Percentiles rank a stretch among this genome's conserved stretches.
Evolutionary conservation across 2,329 filamentous ascomycete genomes (phyloP).

Genomic region (Fusarium setosum): DNA sequence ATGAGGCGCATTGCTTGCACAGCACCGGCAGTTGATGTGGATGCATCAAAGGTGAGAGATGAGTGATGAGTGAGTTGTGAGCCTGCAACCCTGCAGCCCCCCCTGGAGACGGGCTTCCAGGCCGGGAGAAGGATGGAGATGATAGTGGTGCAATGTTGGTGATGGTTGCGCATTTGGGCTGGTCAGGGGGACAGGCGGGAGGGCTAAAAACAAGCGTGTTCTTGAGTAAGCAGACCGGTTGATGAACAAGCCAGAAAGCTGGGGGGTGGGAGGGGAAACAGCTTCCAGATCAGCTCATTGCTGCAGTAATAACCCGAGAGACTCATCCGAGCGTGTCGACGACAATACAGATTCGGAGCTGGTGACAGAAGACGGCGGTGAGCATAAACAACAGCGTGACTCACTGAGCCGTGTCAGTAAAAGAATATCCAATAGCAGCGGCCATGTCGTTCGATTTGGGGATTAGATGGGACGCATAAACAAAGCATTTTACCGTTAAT

Average conservation of each 20-base stretch:
- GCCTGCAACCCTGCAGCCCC: conserved; percentile 24
- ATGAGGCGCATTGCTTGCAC: conserved; percentile 14
- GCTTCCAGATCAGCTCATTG: conserved; percentile 35
- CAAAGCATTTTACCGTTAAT: conserved; percentile 15
- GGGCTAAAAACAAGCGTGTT: conserved; percentile 12
- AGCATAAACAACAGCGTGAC: conserved; percentile 22
- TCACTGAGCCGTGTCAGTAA: conserved; percentile 17
- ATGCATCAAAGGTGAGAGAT: conserved; percentile 13
- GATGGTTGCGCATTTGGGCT: conserved; percentile 16
- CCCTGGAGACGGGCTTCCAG: conserved; percentile 13
- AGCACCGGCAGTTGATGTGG: conserved; percentile 36
- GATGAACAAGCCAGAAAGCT: conserved; percentile 14
- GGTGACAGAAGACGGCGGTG: conserved; percentile 26
- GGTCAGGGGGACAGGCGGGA: conserved; percentile 26
- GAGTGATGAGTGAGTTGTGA: background rate
- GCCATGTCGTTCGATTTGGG: conserved; percentile 17
- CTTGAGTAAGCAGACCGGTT: conserved; percentile 9
- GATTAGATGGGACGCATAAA: conserved; percentile 5
- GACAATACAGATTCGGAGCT: background rate
- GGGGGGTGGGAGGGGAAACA: conserved; percentile 9
- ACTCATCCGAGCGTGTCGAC: conserved; percentile 13
- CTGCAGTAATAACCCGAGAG: conserved; percentile 21
- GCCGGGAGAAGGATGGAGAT: background rate
- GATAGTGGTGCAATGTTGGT: conserved; percentile 24
- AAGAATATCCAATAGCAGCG: conserved; percentile 3